Percentiles rank a stretch among this genome's conserved stretches.
Conservation (phyloP, 352 stramenopile genomes). For the Phytophthora megakarya region DNA sequence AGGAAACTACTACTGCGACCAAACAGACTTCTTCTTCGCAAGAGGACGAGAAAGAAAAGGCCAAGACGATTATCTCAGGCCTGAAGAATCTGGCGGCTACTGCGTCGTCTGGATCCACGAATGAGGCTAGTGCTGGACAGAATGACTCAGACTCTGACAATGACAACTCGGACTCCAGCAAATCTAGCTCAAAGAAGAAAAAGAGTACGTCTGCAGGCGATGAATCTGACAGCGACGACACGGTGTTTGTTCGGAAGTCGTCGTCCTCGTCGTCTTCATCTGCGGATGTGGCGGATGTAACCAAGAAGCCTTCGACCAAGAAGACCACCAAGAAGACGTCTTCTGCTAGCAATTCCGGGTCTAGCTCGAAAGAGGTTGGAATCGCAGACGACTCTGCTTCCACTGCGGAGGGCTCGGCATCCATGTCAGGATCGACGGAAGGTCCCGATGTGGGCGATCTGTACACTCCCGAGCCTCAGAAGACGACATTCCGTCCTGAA, state of each 20-base stretch:
- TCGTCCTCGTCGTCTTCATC: slow-evolving; percentile 25
- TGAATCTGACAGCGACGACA: slow-evolving; percentile 25
- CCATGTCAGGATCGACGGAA: slow-evolving; percentile 31
- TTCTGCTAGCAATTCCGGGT: slow-evolving; percentile 23
- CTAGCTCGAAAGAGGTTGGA: slow-evolving; percentile 20
- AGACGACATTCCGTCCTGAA: slow-evolving; percentile 27
- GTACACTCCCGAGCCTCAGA: slow-evolving; percentile 20
- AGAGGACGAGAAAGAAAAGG: slow-evolving; percentile 11
- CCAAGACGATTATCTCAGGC: slow-evolving; percentile 16
- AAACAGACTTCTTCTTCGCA: slow-evolving; percentile 15
- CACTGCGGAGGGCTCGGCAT: slow-evolving; percentile 7
- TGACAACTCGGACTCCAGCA: slow-evolving; percentile 22
- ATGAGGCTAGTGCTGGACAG: slow-evolving; percentile 11
- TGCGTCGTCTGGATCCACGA: slow-evolving; percentile 27
- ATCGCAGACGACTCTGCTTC: slow-evolving; percentile 6
- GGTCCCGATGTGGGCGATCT: slow-evolving; percentile 44
- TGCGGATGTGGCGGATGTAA: slow-evolving; percentile 16
- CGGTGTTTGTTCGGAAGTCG: slow-evolving; percentile 18
- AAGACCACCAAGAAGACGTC: slow-evolving; percentile 16
- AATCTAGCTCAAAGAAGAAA: slow-evolving; percentile 31
- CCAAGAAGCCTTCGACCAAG: slow-evolving; percentile 35
- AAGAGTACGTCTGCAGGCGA: slow-evolving; percentile 28
- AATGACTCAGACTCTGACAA: slow-evolving; percentile 23
- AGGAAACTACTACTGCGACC: slow-evolving; percentile 5
- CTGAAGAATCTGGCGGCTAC: slow-evolving; percentile 26